phyloP scores from a whole-genome alignment of 768 basidiomycete species.

The Lactarius hatsudake region DNA sequence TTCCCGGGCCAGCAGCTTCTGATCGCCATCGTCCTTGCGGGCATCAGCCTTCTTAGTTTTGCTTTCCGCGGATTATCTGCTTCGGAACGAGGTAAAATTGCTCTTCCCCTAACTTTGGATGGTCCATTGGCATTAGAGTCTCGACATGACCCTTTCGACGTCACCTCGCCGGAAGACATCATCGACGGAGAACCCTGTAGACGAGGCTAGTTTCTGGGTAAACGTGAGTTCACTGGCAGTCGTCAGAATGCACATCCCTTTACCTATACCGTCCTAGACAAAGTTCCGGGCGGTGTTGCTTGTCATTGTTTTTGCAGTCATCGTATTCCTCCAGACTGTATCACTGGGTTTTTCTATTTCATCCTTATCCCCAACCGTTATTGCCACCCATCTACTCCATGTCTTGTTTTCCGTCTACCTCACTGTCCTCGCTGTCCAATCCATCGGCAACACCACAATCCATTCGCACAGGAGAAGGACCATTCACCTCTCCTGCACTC shows the following conservation, averaged over 20 bases:
- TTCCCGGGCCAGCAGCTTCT: constrained; percentile 51
- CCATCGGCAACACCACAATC: no score
- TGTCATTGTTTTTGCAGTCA: constrained; percentile 45
- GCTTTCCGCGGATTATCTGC: constrained; percentile 41
- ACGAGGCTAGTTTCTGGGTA: constrained; percentile 60
- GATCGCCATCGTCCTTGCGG: constrained; percentile 48
- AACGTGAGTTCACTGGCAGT: constrained; percentile 38
- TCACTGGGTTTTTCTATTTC: constrained; percentile 54
- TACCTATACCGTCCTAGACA: constrained; percentile 1
- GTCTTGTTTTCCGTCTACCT: constrained; percentile 58
- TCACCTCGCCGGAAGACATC: constrained; percentile 64
- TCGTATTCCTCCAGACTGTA: constrained; percentile 42
- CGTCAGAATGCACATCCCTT: neutral
- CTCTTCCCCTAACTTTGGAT: constrained; percentile 41
- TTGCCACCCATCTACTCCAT: constrained; percentile 45
- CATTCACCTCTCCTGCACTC: no score
- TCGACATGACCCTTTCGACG: constrained; percentile 59
- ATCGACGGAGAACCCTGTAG: constrained; percentile 65
- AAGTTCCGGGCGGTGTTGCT: constrained; percentile 10
- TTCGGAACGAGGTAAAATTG: constrained; percentile 49
- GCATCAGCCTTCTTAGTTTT: constrained; percentile 45
- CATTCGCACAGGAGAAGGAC: no score
- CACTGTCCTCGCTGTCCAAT: constrained; percentile 41
- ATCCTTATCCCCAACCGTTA: constrained; percentile 30
- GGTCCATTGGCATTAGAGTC: constrained; percentile 27